Evolutionary conservation across 2,329 filamentous ascomycete species (phyloP).

Genomic region (Endocalyx cinctus): DNA sequence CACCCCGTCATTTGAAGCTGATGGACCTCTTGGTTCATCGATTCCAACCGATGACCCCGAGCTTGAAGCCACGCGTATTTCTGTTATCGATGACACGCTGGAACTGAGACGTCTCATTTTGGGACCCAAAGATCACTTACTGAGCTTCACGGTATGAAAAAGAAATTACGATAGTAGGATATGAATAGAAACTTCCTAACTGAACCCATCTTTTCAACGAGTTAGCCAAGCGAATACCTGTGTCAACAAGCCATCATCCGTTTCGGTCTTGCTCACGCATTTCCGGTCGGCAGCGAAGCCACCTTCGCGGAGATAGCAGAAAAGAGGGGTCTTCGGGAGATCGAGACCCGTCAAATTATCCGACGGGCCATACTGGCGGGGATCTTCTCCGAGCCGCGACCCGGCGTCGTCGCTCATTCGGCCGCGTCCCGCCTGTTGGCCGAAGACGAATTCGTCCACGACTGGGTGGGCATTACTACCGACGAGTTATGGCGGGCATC

Average conservation of each 20-base stretch:
- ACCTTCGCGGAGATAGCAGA: conserved; percentile 12
- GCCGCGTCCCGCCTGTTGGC: conserved; percentile 11
- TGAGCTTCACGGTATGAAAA: no score
- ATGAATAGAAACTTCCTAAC: no score
- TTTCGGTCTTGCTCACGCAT: conserved; percentile 13
- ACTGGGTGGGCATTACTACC: conserved; percentile 8
- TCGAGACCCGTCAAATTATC: conserved; percentile 7
- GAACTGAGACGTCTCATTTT: no score
- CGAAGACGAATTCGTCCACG: conserved; percentile 12
- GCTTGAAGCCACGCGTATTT: no score
- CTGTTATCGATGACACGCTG: no score
- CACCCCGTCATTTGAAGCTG: no score
- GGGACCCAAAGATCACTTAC: no score
- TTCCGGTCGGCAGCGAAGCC: conserved; percentile 11
- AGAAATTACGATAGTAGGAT: no score
- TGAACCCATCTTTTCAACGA: no score
- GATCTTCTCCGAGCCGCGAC: conserved; percentile 10
- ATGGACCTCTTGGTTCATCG: no score
- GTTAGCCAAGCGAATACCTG: no score
- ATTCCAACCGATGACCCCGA: no score
- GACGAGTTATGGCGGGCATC: conserved; percentile 15
- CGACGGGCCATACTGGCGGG: conserved; percentile 6
- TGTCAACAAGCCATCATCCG: conserved; percentile 15
- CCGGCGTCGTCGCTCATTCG: conserved; percentile 11
- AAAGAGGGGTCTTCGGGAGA: conserved; percentile 7